A percentile compares a stretch with the other conserved stretches of the same genome.
Evolutionary conservation across 2,329 filamentous ascomycete genomes (phyloP).

Genomic region (Scortechinia acanthostroma): DNA sequence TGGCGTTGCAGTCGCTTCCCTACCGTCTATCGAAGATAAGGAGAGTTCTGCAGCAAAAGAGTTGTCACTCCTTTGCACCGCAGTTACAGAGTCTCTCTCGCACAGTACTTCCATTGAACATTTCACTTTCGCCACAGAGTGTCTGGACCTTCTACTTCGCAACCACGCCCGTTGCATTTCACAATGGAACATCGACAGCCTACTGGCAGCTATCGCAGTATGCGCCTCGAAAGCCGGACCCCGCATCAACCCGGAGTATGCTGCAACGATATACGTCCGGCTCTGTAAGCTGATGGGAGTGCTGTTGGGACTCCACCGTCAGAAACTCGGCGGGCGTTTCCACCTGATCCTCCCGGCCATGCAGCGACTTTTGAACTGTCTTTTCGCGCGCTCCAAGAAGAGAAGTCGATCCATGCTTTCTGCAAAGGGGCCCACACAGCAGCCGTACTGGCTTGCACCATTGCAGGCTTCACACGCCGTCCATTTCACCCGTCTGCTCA

Average conservation of each 20-base stretch:
- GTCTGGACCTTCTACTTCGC: constrained; percentile 22
- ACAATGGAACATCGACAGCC: constrained; percentile 32
- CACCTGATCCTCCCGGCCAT: constrained; percentile 48
- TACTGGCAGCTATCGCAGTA: constrained; percentile 24
- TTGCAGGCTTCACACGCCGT: constrained; percentile 32
- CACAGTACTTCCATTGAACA: constrained; percentile 21
- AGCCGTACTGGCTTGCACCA: constrained; percentile 6
- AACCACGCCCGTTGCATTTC: constrained; percentile 26
- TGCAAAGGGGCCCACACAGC: constrained; percentile 10
- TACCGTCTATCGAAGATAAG: constrained; percentile 23
- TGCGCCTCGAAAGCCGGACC: constrained; percentile 22
- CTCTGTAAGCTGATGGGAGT: constrained; percentile 42
- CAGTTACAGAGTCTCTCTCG: constrained; percentile 17
- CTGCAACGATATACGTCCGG: constrained; percentile 36
- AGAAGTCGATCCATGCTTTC: constrained; percentile 12
- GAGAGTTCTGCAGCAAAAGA: constrained; percentile 21
- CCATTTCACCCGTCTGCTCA: constrained; percentile 43
- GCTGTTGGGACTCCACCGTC: constrained; percentile 46
- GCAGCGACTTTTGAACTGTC: constrained; percentile 41
- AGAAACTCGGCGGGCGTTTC: constrained; percentile 49
- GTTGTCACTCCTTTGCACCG: constrained; percentile 23
- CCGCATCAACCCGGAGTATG: constrained; percentile 16
- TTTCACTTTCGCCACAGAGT: constrained; percentile 27
- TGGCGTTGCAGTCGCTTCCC: constrained; percentile 20
- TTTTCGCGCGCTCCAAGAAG: constrained; percentile 38